Base-by-base conservation (phyloP, 208 protist species). In the Trypanosoma caninum region DNA sequence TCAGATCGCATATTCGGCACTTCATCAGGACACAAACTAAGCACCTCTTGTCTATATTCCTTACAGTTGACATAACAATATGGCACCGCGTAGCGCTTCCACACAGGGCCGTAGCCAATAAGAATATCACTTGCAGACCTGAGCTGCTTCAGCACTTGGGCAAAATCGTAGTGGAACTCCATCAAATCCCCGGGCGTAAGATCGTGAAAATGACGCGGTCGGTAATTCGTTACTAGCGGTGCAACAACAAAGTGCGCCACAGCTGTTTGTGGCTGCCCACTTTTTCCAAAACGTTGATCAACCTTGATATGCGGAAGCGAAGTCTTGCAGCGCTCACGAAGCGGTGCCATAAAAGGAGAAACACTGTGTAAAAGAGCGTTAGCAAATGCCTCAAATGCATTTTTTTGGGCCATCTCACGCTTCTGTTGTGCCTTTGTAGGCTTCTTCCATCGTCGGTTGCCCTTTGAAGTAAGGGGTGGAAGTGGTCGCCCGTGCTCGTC, bases 121-220 rank as follows among this genome's bases (percentile, higher is more conserved):
- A 78, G 59, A 35, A 94, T 71, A 10, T 65, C 65, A 47, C 82
- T 74, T 20, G 78, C 74, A 3, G 76, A 81, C 27, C 59, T 65
- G 1, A 94, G 45, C 40, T 76, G 64, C 45, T 76, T 74, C 46
- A 94, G 59, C 22, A 91, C 84, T 14, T 82, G 82, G 0, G 78
- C 74, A 60, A 94, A 82, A 59, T 94, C 88, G 69, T 91, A 90
- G 58, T 92, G 82, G 65, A 87, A 94, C 72, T 94, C 84, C 80
- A 92, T 85, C 63, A 90, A 59, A 51, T 94, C 88, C 7, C 88
- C 88, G 7, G 88, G 88, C 5, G 79, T 82, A 31, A 94, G 65
- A 56, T 94, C 88, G 59, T 94, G 88, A 67, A 94, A 91, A 68
- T 94, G 88, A 0, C 84, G 74, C 4, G 88, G 88, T 18, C 88